Conservation (phyloP, 805 yeast species). For the Metschnikowia colocasiae region DNA sequence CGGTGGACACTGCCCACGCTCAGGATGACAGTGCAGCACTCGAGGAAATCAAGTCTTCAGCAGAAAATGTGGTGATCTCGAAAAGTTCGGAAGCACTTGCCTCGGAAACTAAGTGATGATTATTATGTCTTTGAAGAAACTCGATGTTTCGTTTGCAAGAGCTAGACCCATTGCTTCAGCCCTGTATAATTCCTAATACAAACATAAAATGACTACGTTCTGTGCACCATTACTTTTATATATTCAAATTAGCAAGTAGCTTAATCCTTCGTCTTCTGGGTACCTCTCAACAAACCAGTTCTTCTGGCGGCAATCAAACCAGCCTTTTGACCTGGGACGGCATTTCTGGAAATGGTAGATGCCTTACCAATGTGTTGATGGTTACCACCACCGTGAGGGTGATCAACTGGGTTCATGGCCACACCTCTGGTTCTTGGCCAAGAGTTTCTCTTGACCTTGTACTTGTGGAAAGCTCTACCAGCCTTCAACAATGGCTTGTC, state of each 20-base stretch:
- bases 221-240: conserved; percentile 19
- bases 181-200: conserved; percentile 3
- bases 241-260: conserved; percentile 17
- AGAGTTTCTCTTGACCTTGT: conserved; percentile 65
- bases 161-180: background rate
- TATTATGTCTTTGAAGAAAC: background rate
- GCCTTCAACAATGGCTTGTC: conserved; percentile 99
- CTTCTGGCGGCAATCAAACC: conserved; percentile 99
- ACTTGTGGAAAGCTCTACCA: conserved; percentile 96
- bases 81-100: background rate
- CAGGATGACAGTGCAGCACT: background rate
- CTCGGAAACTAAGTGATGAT: background rate
- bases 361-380: conserved; percentile 99
- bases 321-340: conserved; percentile 99
- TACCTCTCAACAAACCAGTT: conserved; percentile 99
- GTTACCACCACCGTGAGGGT: conserved; percentile 99
- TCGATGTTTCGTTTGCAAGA: background rate
- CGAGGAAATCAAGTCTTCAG: conserved; percentile 6
- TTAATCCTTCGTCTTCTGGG: conserved; percentile 71
- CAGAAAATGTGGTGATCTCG: conserved; percentile 1
- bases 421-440: conserved; percentile 99
- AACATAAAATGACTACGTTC: conserved; percentile 7
- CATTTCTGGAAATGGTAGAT: conserved; percentile 98
- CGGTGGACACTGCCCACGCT: background rate
- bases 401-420: conserved; percentile 99